Evolutionary conservation across 2,329 filamentous ascomycete genomes (phyloP), one percentile per base, ranked within the genome.

Genomic region (Sclerotinia subarctica): DNA sequence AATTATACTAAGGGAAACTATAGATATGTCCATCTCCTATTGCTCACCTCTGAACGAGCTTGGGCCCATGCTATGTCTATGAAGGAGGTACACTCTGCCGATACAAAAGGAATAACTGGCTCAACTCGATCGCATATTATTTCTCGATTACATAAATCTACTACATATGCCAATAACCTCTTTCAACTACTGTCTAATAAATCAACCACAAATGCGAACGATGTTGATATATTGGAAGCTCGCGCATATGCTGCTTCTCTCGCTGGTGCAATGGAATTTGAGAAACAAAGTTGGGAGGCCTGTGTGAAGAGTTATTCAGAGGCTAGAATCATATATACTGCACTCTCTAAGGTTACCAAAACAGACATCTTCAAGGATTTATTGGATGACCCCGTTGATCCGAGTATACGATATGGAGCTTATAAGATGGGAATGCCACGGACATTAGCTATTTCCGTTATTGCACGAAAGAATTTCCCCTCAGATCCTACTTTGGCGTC

Each of bases 51-150:
- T 70, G 95, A 99, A 81, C 87, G 95, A 72, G 92, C 94, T 64
- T 98, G 93, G 92, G 94, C 95, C 49, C 90, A 97, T 79, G 94
- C 94, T 68, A 96, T 98, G 93, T 88, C 91, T 77, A 93, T 97
- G 85, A 97, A 96, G 80, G 86, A 92, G 5, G 83, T 87, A 26
- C 92, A 96, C 77, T 87, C 91, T 51, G 86, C 91, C 74, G 92
- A 95, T 74, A 88, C 89, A 70, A 91, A 92, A 78, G 90, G 89
- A 60, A 90, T 97, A 71, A 86, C 89, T 38, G 90, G 93, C 69
- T 88, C 90, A 64, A 90, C 92, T 24, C 89, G 93, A 76, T 90
- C 90, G 65, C 94, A 99, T 79, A 95, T 98, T 51, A 87, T 96
- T 68, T 96, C 94, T 19, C 88, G 94, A 65, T 83, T 98, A 52